phyloP scores from a whole-genome alignment of 352 stramenopile species.

The Globisporangium acanthophoron region DNA sequence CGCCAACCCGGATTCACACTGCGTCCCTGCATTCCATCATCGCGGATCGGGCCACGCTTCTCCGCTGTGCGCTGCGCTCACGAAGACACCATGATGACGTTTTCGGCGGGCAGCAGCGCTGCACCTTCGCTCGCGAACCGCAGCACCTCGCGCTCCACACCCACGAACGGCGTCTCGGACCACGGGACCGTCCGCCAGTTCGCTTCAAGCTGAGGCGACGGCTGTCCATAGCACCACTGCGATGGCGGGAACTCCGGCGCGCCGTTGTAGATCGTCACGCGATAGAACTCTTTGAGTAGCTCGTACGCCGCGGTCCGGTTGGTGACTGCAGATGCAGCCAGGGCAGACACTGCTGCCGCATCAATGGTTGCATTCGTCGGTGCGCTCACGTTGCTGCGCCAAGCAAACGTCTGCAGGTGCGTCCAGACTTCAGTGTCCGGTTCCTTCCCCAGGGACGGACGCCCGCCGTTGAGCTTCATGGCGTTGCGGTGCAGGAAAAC shows the following conservation, averaged over 20 bases:
- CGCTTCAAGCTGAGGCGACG: neutral
- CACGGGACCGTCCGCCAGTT: conserved; percentile 11
- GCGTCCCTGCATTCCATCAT: too few relatives aligned
- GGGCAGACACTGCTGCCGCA: neutral
- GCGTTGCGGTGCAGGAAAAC: conserved; percentile 57
- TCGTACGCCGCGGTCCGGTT: conserved; percentile 4
- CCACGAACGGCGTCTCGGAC: conserved; percentile 3
- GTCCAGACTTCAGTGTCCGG: conserved; percentile 12
- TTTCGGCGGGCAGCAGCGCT: conserved; percentile 5
- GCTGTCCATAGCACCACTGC: conserved; percentile 17
- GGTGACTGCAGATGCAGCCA: neutral
- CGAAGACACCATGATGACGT: conserved; percentile 5
- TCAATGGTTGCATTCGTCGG: conserved; percentile 4
- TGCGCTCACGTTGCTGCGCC: conserved; percentile 1
- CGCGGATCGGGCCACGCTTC: too few relatives aligned
- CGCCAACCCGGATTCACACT: too few relatives aligned
- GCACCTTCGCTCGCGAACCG: conserved; percentile 6
- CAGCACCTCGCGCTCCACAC: conserved; percentile 4
- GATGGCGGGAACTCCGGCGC: conserved; percentile 9
- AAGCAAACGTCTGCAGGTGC: conserved; percentile 15
- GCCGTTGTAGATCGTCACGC: conserved; percentile 16
- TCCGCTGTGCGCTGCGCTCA: neutral
- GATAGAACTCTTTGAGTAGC: conserved; percentile 12
- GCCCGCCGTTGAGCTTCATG: conserved; percentile 25
- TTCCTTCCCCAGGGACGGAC: conserved; percentile 2